Evolutionary conservation across 2,329 filamentous ascomycete genomes (phyloP), one percentile per base, ranked within the genome.

Genomic region (Epichloe sp.): DNA sequence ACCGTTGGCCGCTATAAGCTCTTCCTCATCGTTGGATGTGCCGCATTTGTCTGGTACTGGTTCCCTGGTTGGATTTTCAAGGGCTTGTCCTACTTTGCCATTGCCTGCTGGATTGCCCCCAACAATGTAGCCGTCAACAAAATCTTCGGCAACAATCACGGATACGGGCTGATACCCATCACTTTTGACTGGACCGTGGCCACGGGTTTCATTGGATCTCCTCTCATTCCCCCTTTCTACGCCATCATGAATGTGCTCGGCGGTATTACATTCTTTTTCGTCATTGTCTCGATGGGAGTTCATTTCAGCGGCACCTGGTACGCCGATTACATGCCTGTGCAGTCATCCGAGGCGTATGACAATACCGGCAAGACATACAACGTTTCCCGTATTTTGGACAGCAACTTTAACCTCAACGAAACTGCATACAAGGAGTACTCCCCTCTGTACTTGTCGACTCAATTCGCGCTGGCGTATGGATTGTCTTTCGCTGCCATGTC

Each of bases 401-500:
- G 65, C 4, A 69, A 80, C 56, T 67, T 72, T 50, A 70, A 75
- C n/a, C 77, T 86, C 53, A 76, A 85, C 61, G 72, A 75, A 57
- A 72, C 71, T 3, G 77, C 77, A 14, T 86, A 86, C 63, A 68
- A 75, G 54, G 68, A 70, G 21, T 85, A 86, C 62, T 85, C 82
- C 19, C 82, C 82, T 1, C 71, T 85, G 4, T 85, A 78, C 59
- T 68, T 86, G 19, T 74, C 79, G 2, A 75, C 80, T 0, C 81
- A 83, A 53, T 86, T 79, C 53, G 74, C 75, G 2, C 62, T 80
- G 38, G 68, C 71, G 7, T 80, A 86, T 57, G 82, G 81, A 1
- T 67, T 85, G 11, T 79, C 78, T 0, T 86, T 86, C 60, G 83
- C 83, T n/a, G 78, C 81, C 21, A 74, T 85, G 31, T 74, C 79